Evolutionary conservation across 2,329 filamentous ascomycete genomes (phyloP).

Genomic region (Botrytis porri): DNA sequence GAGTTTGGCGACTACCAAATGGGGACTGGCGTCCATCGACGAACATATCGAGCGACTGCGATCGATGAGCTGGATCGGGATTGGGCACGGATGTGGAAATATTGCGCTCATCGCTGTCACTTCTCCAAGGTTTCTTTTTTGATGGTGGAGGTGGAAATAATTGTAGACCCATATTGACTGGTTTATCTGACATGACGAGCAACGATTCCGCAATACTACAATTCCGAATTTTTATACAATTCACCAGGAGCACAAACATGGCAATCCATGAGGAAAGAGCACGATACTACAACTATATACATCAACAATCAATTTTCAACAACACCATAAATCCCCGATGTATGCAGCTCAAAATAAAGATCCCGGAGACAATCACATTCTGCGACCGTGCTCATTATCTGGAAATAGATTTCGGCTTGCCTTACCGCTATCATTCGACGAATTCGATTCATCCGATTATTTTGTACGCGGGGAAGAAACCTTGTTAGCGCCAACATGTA

Average conservation of each 20-base stretch:
- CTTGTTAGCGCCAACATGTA: slow-evolving; percentile 21
- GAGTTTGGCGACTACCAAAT: slow-evolving; percentile 27
- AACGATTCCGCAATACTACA: slow-evolving; percentile 1
- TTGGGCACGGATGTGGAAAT: slow-evolving; percentile 28
- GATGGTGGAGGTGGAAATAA: slow-evolving; percentile 37
- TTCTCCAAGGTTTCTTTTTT: slow-evolving; percentile 33
- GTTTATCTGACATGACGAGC: slow-evolving; percentile 31
- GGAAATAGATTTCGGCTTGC: slow-evolving; percentile 18
- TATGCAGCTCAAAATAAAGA: slow-evolving; percentile 21
- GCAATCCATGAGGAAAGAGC: slow-evolving; percentile 4
- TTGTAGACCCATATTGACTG: slow-evolving; percentile 35
- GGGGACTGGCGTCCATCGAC: slow-evolving; percentile 26
- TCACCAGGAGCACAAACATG: not conserved
- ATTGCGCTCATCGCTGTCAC: slow-evolving; percentile 32
- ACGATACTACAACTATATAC: slow-evolving; percentile 20
- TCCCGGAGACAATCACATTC: slow-evolving; percentile 8
- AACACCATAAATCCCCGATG: slow-evolving; percentile 1
- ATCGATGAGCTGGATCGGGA: slow-evolving; percentile 26
- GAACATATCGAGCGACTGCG: slow-evolving; percentile 27
- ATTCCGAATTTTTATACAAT: slow-evolving; percentile 11
- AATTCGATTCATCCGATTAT: slow-evolving; percentile 11
- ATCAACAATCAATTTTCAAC: slow-evolving; percentile 1
- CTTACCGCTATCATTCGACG: slow-evolving; percentile 5
- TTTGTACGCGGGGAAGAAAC: slow-evolving; percentile 19
- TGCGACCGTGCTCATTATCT: slow-evolving; percentile 9